These are phyloP conservation scores for Apiospora rasikravindrae DNA, from an alignment of 2,329 filamentous ascomycete species.

Conservation along the genomic window DNA sequence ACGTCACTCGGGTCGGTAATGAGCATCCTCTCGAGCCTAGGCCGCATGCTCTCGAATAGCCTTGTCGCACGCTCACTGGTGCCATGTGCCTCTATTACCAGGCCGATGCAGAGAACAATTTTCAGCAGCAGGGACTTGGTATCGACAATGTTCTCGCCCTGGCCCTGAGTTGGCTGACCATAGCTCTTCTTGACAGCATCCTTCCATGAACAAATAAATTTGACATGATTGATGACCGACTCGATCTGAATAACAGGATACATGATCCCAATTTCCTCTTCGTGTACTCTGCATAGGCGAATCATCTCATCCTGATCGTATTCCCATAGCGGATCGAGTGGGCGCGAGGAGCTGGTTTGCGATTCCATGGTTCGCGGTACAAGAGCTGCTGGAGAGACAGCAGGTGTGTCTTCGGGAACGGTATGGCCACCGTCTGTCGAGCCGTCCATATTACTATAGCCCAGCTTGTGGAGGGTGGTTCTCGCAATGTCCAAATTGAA, in stretches of 20 bases:
- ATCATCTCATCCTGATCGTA: constrained; percentile 81
- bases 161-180: constrained; percentile 37
- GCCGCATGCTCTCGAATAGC: constrained; percentile 78
- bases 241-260: constrained; percentile 84
- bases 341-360: constrained; percentile 6
- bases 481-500: constrained; percentile 89
- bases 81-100: constrained; percentile 80
- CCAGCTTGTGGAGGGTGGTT: constrained; percentile 87
- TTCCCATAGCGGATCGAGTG: constrained; percentile 76
- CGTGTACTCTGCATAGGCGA: constrained; percentile 77
- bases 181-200: constrained; percentile 53
- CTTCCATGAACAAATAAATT: constrained; percentile 73
- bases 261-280: constrained; percentile 92
- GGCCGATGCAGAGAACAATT: constrained; percentile 78
- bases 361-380: constrained; percentile 21
- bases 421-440: constrained; percentile 61
- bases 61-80: constrained; percentile 75
- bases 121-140: constrained; percentile 74
- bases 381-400: constrained; percentile 44
- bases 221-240: constrained; percentile 71
- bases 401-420: constrained; percentile 35
- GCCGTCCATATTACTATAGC: constrained; percentile 71
- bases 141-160: constrained; percentile 49
- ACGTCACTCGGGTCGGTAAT: constrained; percentile 59
- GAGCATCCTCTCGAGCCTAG: constrained; percentile 69